Percentiles rank a stretch among this genome's conserved stretches.
Conservation (phyloP, 352 stramenopile species). For the Globisporangium polare region DNA sequence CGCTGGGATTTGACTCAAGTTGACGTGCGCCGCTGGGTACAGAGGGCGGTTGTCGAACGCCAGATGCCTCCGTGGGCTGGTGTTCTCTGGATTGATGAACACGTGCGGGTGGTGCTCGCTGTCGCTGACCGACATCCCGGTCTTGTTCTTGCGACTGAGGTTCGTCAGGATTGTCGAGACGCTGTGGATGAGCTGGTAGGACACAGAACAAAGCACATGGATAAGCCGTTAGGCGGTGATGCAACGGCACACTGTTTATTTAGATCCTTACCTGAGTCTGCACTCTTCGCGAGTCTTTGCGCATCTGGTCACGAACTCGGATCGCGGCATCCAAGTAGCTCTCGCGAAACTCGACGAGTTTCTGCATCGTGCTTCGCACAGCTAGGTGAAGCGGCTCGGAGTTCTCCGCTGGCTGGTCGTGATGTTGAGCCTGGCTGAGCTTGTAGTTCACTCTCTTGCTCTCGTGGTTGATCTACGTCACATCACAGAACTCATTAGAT, state of each 20-base stretch:
- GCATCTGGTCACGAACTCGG: slow-evolving; percentile 21
- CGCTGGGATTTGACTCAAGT: slow-evolving; percentile 43
- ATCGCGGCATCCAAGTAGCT: slow-evolving; percentile 24
- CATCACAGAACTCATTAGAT: not conserved
- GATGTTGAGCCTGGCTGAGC: not conserved
- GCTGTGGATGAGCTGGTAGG: slow-evolving; percentile 43
- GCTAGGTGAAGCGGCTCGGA: slow-evolving; percentile 1
- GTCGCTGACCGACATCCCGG: slow-evolving; percentile 8
- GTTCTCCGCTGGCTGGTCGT: not conserved
- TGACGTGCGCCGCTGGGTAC: slow-evolving; percentile 43
- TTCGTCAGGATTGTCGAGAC: slow-evolving; percentile 48
- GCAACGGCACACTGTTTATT: too few relatives aligned
- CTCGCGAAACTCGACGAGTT: slow-evolving; percentile 37
- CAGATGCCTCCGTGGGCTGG: slow-evolving; percentile 24
- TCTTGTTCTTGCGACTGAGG: slow-evolving; percentile 35
- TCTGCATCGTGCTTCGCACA: slow-evolving; percentile 37
- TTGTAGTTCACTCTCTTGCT: slow-evolving; percentile 6
- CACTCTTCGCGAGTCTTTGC: slow-evolving; percentile 25
- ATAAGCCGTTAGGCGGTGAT: not conserved
- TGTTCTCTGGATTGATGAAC: slow-evolving; percentile 4
- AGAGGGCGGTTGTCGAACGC: slow-evolving; percentile 26
- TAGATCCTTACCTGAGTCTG: slow-evolving; percentile 36
- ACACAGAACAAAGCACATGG: not conserved
- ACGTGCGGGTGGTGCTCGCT: slow-evolving; percentile 11
- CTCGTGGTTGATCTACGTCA: slow-evolving; percentile 15